These are phyloP conservation scores for Cladophialophora carrionii DNA, from an alignment of 2,329 filamentous ascomycete species.

Conservation along the genomic window DNA sequence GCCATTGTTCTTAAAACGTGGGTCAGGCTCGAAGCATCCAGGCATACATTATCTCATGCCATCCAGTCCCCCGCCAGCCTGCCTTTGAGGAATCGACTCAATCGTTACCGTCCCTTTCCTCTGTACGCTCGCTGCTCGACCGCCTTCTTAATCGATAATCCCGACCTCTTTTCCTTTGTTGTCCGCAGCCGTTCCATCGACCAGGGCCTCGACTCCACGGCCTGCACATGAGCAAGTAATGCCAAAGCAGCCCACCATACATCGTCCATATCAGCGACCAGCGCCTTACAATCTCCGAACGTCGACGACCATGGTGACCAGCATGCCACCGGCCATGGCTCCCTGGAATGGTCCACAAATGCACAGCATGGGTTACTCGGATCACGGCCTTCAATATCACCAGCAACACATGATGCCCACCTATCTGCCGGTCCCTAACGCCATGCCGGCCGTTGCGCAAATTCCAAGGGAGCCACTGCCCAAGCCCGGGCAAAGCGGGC, in stretches of 20 bases:
- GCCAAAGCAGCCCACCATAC: constrained; percentile 29
- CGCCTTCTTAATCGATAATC: constrained; percentile 22
- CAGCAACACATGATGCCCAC: constrained; percentile 32
- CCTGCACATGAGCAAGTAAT: constrained; percentile 23
- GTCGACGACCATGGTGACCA: constrained; percentile 33
- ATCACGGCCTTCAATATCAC: constrained; percentile 28
- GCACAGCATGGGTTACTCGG: constrained; percentile 25
- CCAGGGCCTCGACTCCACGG: constrained; percentile 19
- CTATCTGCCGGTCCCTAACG: constrained; percentile 27
- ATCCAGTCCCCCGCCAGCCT: constrained; percentile 25
- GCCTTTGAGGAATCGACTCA: constrained; percentile 19
- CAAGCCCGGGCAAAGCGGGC: constrained; percentile 52
- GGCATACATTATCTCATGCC: constrained; percentile 26
- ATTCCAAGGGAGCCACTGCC: constrained; percentile 19
- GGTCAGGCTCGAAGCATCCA: constrained; percentile 32
- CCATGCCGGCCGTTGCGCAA: constrained; percentile 14
- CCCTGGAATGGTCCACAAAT: constrained; percentile 22
- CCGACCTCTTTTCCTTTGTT: constrained; percentile 21
- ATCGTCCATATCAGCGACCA: constrained; percentile 25
- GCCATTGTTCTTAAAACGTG: constrained; percentile 31
- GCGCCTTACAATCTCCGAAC: constrained; percentile 33
- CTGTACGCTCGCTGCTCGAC: constrained; percentile 23
- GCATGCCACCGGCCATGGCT: constrained; percentile 28
- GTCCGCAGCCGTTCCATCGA: constrained; percentile 26
- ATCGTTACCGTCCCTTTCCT: constrained; percentile 22